Base-by-base conservation (phyloP, 1,284 basidiomycete species). In the Boletus mariae region DNA sequence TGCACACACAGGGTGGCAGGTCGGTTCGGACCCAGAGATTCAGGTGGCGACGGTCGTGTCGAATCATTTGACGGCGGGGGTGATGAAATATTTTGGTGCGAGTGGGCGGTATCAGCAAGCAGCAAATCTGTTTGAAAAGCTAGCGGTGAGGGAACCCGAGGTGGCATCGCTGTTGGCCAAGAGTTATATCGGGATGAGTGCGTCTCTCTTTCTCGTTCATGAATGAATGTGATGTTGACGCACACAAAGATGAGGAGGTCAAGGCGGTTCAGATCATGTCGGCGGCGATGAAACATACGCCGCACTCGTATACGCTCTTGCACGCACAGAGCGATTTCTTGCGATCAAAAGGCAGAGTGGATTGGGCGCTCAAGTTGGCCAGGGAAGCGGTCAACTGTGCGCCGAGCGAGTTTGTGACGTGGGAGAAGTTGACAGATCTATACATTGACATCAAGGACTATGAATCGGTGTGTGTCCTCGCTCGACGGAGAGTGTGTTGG, bases 31-130 rank as follows among this genome's bases (percentile, higher is more conserved):
- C 61, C 96, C 96, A 0, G 97, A 99, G 72, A 95, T 98, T 34
- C 97, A 99, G 69, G 96, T 99, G 20, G 96, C 96, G 1, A 98
- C 95, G 1, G 82, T 95, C n/a, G 93, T 98, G 5, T 94, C 92
- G 35, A 99, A 99, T 69, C 96, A 99, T 69, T 80, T 99, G 12
- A 96, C 94, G 0, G 89, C 93, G 4, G 96, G 91, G 1, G 84
- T 98, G 62, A 83, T 98, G 78, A 98, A 98, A 70, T 98, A 98
- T 73, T 99, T 99, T 68, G 92, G 94, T 11, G 92, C 96, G 63
- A 87, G 91, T 54, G 93, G 88, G 51, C 79, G 96, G 49, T 94
- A 81, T 61, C 88, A 95, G 53, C 90, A 85, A 47, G 92, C 92
- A 1, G 94, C 94, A 4, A 98, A 98, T 65, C 77, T 99, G 25